Base-by-base conservation (phyloP, 176 grass and related monocot genomes). In the Ensete ventricosum region DNA sequence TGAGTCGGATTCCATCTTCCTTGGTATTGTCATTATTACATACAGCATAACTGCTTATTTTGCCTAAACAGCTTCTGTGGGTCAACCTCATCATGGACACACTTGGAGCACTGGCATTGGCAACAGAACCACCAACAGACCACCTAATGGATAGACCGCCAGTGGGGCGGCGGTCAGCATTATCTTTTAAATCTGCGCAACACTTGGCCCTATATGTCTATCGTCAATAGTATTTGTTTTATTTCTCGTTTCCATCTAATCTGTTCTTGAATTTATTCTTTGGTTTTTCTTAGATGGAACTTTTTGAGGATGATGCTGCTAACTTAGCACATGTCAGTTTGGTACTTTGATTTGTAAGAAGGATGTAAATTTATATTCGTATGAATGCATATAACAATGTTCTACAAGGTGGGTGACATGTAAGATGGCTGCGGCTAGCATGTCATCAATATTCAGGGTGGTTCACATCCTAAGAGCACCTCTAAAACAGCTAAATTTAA, bases 51-150 rank as follows among this genome's bases (percentile, higher is more conserved):
- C 55, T 60, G 1, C 20, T 14, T n/a, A n/a, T 16, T 25, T 69
- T 55, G 3, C 55, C 76, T 73, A 48, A 75, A 82, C 77, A 98
- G 88, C 72, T 98, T 54, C 84, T 98, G 20, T 98, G 95, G 95
- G 88, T 98, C 67, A 98, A 98, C 49, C 76, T 98, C 68, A 98
- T 98, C 69, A 98, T 98, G 95, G 90, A 98, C 78, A 98, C 95
- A 19, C 79, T 98, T 68, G 95, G 95, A 67, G 95, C 95, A 14
- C 88, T 98, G 86, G 95, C 95, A 69, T 85, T 98, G 84, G 95
- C 95, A 26, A 98, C 95, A 11, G 95, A 93, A 77, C 90, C 80
- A 53, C 95, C 95, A 3, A 94, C 86, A 0, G 77, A 98, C 48
- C 84, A 88, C 68, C 90, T 98, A 29, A 93, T 98, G 95, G 76